Evolutionary conservation across 371 early-diverging fungal genomes (phyloP).

Genomic region (Haplosporangium sp.): DNA sequence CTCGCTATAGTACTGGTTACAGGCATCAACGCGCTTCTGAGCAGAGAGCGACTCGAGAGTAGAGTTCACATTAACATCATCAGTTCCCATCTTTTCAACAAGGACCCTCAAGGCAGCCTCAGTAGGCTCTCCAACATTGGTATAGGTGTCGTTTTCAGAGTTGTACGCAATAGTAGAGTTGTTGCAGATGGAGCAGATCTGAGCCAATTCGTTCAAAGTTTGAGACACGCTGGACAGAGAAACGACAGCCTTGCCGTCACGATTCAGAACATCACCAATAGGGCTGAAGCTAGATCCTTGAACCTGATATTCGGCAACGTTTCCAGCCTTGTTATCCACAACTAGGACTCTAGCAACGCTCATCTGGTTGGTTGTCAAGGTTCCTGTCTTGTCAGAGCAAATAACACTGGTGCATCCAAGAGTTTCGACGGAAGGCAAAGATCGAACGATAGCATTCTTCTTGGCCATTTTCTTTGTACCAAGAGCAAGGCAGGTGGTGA

Average conservation of each 20-base stretch:
- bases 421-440: slow-evolving; percentile 94
- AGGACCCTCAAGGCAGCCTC: slow-evolving; percentile 97
- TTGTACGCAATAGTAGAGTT: slow-evolving; percentile 88
- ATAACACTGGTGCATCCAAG: slow-evolving; percentile 97
- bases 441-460: slow-evolving; percentile 96
- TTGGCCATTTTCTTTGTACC: slow-evolving; percentile 98
- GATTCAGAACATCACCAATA: slow-evolving; percentile 71
- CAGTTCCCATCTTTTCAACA: slow-evolving; percentile 92
- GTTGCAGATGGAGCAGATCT: slow-evolving; percentile 93
- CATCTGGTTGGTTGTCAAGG: slow-evolving; percentile 99
- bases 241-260: slow-evolving; percentile 61
- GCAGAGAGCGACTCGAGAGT: slow-evolving; percentile 61
- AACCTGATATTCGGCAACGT: slow-evolving; percentile 75
- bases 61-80: slow-evolving; percentile 72
- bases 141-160: slow-evolving; percentile 64
- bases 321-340: slow-evolving; percentile 58
- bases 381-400: slow-evolving; percentile 99
- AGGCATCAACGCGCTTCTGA: slow-evolving; percentile 68
- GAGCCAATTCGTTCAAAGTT: slow-evolving; percentile 77
- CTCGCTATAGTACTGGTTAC: slow-evolving; percentile 44
- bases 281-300: slow-evolving; percentile 91
- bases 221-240: slow-evolving; percentile 64
- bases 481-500: slow-evolving; percentile 96
- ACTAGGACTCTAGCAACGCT: slow-evolving; percentile 79
- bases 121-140: slow-evolving; percentile 96